These are phyloP conservation scores for Aspergillus spinulosporus DNA, from an alignment of 2,329 filamentous ascomycete genomes.

Conservation along the genomic window DNA sequence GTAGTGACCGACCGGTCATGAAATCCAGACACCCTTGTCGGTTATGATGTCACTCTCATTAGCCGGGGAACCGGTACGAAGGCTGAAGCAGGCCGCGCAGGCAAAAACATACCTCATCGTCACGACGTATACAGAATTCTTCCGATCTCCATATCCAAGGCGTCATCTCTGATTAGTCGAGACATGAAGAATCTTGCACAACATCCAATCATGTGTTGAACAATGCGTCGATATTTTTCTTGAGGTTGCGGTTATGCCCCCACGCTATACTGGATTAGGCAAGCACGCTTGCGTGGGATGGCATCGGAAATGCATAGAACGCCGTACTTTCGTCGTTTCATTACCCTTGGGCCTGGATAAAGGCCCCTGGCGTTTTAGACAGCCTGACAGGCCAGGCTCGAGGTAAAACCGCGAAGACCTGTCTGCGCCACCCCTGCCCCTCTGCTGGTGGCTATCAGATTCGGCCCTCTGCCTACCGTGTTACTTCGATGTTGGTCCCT, in stretches of 20 bases:
- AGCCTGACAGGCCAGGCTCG: neutral
- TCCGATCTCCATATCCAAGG: neutral
- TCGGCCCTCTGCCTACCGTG: neutral
- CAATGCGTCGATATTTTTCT: neutral
- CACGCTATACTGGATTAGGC: slow-evolving; percentile 24
- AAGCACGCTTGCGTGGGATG: slow-evolving; percentile 4
- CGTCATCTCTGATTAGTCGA: neutral
- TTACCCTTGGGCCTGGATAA: neutral
- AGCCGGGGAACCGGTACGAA: slow-evolving; percentile 7
- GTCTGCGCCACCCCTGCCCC: no score
- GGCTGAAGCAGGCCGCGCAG: neutral
- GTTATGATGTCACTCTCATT: slow-evolving; percentile 7
- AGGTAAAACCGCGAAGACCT: neutral
- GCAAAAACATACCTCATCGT: neutral
- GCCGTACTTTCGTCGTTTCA: neutral
- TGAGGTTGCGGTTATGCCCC: slow-evolving; percentile 16
- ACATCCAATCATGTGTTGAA: neutral
- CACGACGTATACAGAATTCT: neutral
- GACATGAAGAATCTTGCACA: slow-evolving; percentile 4
- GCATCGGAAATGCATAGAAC: slow-evolving; percentile 2
- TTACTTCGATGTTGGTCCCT: neutral
- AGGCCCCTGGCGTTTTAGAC: neutral
- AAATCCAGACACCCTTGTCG: neutral
- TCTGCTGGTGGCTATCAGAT: neutral
- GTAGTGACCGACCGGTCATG: no score